Evolutionary conservation across 2,329 filamentous ascomycete genomes (phyloP).

Genomic region (Monilinia fructigena): DNA sequence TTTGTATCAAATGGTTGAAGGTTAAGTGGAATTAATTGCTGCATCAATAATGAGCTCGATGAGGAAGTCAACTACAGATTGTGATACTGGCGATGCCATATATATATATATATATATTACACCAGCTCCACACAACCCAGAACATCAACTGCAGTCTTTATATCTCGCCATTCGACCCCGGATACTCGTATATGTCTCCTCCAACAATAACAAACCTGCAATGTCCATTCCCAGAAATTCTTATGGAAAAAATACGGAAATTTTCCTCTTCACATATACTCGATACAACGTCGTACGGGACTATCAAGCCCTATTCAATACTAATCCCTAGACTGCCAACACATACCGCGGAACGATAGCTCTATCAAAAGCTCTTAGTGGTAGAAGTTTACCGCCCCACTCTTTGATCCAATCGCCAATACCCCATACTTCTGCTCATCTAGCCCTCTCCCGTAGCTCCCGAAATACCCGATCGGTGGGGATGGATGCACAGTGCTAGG

Average conservation of each 20-base stretch:
- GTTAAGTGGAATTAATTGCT: background rate
- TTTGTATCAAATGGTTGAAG: background rate
- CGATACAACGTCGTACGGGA: background rate
- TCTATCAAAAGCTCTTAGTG: no score
- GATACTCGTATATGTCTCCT: background rate
- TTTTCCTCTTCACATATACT: background rate
- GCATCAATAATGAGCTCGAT: background rate
- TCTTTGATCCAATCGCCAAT: no score
- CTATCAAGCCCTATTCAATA: background rate
- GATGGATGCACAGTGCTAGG: background rate
- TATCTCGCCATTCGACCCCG: background rate
- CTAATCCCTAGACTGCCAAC: no score
- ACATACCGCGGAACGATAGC: no score
- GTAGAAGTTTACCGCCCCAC: no score
- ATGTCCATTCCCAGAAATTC: background rate
- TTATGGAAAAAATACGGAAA: background rate
- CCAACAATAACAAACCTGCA: background rate
- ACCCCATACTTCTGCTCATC: background rate
- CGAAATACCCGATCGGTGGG: background rate
- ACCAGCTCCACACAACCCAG: background rate
- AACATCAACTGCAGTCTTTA: background rate
- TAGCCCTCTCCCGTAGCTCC: background rate
- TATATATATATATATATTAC: background rate
- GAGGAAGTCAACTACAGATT: no score
- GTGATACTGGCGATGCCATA: no score